Base-by-base conservation (phyloP, 2,329 filamentous ascomycete genomes). In the Alternaria atra region DNA sequence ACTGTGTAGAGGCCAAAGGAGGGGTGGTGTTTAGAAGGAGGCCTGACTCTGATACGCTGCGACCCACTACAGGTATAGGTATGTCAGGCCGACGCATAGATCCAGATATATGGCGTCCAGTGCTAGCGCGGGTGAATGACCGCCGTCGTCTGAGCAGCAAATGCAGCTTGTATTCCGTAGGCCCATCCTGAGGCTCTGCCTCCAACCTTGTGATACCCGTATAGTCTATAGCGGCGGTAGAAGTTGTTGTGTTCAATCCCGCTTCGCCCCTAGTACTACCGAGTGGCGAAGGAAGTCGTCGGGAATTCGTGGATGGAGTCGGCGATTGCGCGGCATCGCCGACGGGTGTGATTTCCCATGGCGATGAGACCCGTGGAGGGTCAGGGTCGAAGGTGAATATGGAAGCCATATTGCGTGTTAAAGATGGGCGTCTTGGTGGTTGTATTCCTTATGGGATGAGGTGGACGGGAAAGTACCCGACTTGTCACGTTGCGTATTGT, bases 131-230 rank as follows among this genome's bases (percentile, higher is more conserved):
- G 35, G 84, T 85, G 77, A 94, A 97, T 6, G 86, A 87, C 63
- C 93, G 87, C 59, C 94, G 86, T 15, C 91, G 89, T 35, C 93
- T 89, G 52, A 97, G 82, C 6, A 98, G 85, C 6, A 99, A 83
- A 80, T 98, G 95, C 43, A 99, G 82, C 79, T 99, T 99, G 81
- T 99, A 99, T 80, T 99, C 95, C 0, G 92, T 96, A 17, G 95
- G 93, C 0, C 95, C 95, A 65, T 96, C 90, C 75, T 98, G 94
- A 6, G 94, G 94, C 77, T 99, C 95, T 12, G 94, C 90, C 65
- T 94, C 90, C 15, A 99, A 82, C 72, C 90, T 92, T 44, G 89
- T 90, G 46, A 95, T 87, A 17, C 65, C 64, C 20, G 69, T 73
- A 52, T 76, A 74, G 53, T 75, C 71, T 51, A 73, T 63, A 15